Percentiles rank a stretch among this genome's conserved stretches.
These are phyloP conservation scores for Leccinum imitatum DNA, from an alignment of 768 basidiomycete genomes.

Conservation along the genomic window DNA sequence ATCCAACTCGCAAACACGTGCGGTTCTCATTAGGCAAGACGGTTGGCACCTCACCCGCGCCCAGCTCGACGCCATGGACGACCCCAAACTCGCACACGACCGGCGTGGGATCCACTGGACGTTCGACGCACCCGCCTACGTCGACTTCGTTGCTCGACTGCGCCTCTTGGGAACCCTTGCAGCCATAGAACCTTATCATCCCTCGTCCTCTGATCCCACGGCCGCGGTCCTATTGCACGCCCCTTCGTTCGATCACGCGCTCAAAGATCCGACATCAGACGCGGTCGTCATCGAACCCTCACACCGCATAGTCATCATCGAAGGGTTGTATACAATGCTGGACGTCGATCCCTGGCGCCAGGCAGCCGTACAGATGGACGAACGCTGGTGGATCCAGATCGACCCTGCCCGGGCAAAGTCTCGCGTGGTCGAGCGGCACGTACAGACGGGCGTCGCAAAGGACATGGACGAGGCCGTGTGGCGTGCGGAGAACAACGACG, in stretches of 20 bases:
- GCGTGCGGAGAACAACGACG: conserved; percentile 74
- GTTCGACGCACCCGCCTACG: conserved; percentile 76
- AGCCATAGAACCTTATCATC: neutral
- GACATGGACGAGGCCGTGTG: conserved; percentile 61
- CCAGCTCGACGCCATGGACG: conserved; percentile 71
- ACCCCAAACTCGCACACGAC: conserved; percentile 76
- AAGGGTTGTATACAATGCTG: conserved; percentile 87
- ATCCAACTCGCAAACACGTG: conserved; percentile 26
- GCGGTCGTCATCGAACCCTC: conserved; percentile 54
- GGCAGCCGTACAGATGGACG: conserved; percentile 66
- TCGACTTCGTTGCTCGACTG: conserved; percentile 61
- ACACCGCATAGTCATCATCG: conserved; percentile 82
- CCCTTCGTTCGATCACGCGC: conserved; percentile 83
- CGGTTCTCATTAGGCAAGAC: conserved; percentile 77
- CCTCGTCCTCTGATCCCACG: conserved; percentile 76
- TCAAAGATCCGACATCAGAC: conserved; percentile 75
- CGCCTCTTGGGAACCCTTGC: conserved; percentile 35
- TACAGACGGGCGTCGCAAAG: conserved; percentile 72
- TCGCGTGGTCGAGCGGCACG: conserved; percentile 70
- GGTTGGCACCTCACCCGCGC: conserved; percentile 90
- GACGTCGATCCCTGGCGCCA: conserved; percentile 70
- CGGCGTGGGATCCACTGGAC: conserved; percentile 90
- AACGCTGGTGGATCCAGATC: conserved; percentile 73
- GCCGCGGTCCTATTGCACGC: conserved; percentile 23
- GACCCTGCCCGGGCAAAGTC: conserved; percentile 53